phyloP scores from a whole-genome alignment of 2,329 filamentous ascomycete genomes.

The Thermothelomyces thermophilus region DNA sequence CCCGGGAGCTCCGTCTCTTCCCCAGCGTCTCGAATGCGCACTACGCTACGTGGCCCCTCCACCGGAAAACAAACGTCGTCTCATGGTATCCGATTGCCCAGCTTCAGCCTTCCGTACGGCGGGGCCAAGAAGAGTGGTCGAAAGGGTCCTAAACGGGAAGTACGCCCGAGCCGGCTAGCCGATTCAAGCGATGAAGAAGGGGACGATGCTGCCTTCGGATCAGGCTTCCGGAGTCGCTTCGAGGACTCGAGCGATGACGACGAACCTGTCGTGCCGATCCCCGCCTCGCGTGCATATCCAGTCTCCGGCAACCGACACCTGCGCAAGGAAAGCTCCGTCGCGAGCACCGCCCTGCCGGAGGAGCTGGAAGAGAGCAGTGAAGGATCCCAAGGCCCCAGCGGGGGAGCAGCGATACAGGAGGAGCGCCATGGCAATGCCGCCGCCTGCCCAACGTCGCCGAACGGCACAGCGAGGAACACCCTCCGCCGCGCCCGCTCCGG shows the following conservation, averaged over 20 bases:
- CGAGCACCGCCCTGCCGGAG: constrained; percentile 37
- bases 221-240: constrained; percentile 52
- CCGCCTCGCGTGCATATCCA: constrained; percentile 11
- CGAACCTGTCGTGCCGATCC: constrained; percentile 34
- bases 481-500: constrained; percentile 39
- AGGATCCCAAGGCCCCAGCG: constrained; percentile 49
- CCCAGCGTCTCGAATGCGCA: constrained; percentile 38
- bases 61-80: constrained; percentile 18
- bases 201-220: constrained; percentile 21
- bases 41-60: constrained; percentile 39
- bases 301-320: constrained; percentile 1
- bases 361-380: constrained; percentile 42
- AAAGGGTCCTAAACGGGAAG: constrained; percentile 19
- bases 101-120: constrained; percentile 35
- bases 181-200: constrained; percentile 57
- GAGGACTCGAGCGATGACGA: constrained; percentile 68
- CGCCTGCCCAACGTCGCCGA: background rate
- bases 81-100: constrained; percentile 35
- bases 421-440: background rate
- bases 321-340: constrained; percentile 17
- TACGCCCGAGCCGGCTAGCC: constrained; percentile 44
- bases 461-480: background rate
- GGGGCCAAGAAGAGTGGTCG: constrained; percentile 29
- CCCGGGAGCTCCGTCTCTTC: constrained; percentile 51
- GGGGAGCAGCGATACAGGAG: background rate